Base-by-base conservation (phyloP, 2,329 filamentous ascomycete genomes). In the Dactylellina leptospora region DNA sequence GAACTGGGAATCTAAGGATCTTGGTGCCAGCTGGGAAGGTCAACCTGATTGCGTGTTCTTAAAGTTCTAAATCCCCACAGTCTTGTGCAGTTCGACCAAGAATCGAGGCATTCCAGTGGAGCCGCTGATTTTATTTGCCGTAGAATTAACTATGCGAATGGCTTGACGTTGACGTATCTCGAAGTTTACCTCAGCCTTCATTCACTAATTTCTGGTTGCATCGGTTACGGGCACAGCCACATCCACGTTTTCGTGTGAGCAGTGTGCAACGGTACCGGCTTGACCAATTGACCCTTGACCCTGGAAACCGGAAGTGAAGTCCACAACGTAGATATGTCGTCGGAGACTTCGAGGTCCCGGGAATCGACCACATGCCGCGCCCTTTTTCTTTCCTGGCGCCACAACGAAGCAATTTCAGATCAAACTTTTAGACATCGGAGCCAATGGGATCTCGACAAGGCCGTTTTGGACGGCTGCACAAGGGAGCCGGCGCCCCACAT, bases 161-260 rank as follows among this genome's bases (percentile, higher is more conserved):
- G 53, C 44, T 59, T 59, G 25, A 68, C 22, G 62, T 68, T 58
- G 5, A 48, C 9, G 20, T 27, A 16, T 22, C 4, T 48, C 10
- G 3, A 27, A 48, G 30, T n/a, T n/a, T 60, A 54, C 59, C 54
- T 63, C 66, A 71, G 56, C 56, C 50, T 63, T 42, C 18, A 23
- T 36, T n/a, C n/a, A n/a, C n/a, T n/a, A n/a, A n/a, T n/a, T 61
- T 38, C 54, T 55, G 33, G 47, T 55, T 55, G 47, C 64, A 54
- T 70, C 55, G 56, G 56, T 62, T 69, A 47, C 27, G 40, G 58
- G 58, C 66, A 63, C 66, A 71, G 66, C 66, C 66, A 71, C 66
- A 71, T 54, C 58, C 56, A 71, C 50, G 66, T 62, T 71, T 62
- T 56, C 20, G 16, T 44, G 45, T 25, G 44, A 70, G 54, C 54